Percentiles rank a stretch among this genome's conserved stretches.
Evolutionary conservation across 345 rosid species (phyloP).

Genomic region (Durio zibethinus): DNA sequence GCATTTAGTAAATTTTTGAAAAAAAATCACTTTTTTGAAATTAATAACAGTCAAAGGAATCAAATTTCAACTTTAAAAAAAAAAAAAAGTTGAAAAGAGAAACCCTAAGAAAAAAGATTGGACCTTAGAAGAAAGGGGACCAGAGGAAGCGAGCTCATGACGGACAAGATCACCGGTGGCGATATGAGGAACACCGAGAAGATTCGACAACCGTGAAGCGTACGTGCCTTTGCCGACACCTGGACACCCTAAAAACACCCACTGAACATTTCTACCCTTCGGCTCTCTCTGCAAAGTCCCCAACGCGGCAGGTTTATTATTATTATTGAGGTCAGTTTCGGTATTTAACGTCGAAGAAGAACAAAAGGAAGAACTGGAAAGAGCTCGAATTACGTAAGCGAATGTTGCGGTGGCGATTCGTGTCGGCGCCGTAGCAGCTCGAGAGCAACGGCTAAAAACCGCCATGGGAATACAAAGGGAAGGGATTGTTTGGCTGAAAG

Average conservation of each 20-base stretch:
- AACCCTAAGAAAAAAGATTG: background rate
- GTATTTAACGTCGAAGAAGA: conserved; percentile 37
- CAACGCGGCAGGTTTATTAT: conserved; percentile 21
- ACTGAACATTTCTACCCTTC: conserved; percentile 56
- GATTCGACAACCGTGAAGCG: conserved; percentile 80
- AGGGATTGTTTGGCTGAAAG: background rate
- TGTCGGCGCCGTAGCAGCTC: conserved; percentile 15
- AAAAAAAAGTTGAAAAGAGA: background rate
- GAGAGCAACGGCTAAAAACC: conserved; percentile 27
- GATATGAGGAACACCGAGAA: conserved; percentile 89
- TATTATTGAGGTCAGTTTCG: conserved; percentile 30
- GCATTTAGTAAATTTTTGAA: conserved; percentile 10
- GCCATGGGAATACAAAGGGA: conserved; percentile 30
- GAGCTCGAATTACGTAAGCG: conserved; percentile 23
- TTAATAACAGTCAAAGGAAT: background rate
- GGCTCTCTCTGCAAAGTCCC: conserved; percentile 20
- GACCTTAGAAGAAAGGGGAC: conserved; percentile 80
- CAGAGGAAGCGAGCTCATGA: conserved; percentile 76
- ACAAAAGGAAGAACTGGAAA: conserved; percentile 22
- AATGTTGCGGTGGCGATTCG: conserved; percentile 8
- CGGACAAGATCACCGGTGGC: conserved; percentile 99
- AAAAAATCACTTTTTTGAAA: background rate
- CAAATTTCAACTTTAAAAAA: background rate
- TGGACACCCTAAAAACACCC: conserved; percentile 98
- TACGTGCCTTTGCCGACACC: conserved; percentile 99